phyloP scores from a whole-genome alignment of 2,329 filamentous ascomycete genomes.

The Hymenoscyphus fructigenus region DNA sequence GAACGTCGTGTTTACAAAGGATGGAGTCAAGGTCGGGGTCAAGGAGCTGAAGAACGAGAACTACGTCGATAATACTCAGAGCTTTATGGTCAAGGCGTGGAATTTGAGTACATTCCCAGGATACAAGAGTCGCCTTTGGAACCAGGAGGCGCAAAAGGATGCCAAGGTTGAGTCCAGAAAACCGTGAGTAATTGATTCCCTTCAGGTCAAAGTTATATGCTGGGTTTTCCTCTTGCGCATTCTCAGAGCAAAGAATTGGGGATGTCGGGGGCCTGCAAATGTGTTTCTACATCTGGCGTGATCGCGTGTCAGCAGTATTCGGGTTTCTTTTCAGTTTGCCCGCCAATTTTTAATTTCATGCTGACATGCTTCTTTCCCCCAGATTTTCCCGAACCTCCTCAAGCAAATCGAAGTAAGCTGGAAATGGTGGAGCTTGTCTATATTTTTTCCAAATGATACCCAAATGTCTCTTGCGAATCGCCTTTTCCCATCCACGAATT shows the following conservation, averaged over 20 bases:
- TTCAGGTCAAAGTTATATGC: not conserved
- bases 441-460: not conserved
- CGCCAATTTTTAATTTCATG: not conserved
- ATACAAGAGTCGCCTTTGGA: slow-evolving; percentile 41
- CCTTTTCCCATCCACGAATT: not conserved
- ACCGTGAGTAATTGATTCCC: slow-evolving; percentile 27
- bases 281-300: not conserved
- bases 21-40: slow-evolving; percentile 70
- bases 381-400: not conserved
- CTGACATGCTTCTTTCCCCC: not conserved
- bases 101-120: slow-evolving; percentile 47
- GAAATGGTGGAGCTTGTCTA: not conserved
- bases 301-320: not conserved
- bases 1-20: slow-evolving; percentile 73
- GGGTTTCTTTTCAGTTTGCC: not conserved
- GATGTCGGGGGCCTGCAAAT: not conserved
- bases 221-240: not conserved
- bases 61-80: slow-evolving; percentile 73
- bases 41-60: slow-evolving; percentile 67
- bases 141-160: slow-evolving; percentile 26
- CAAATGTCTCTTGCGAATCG: not conserved
- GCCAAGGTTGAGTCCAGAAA: slow-evolving; percentile 33
- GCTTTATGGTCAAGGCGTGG: slow-evolving; percentile 65
- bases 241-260: not conserved
- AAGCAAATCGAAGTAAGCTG: not conserved